A percentile compares a stretch with the other conserved stretches of the same genome.
phyloP scores from a whole-genome alignment of 352 stramenopile species.

The Pythium volutum region DNA sequence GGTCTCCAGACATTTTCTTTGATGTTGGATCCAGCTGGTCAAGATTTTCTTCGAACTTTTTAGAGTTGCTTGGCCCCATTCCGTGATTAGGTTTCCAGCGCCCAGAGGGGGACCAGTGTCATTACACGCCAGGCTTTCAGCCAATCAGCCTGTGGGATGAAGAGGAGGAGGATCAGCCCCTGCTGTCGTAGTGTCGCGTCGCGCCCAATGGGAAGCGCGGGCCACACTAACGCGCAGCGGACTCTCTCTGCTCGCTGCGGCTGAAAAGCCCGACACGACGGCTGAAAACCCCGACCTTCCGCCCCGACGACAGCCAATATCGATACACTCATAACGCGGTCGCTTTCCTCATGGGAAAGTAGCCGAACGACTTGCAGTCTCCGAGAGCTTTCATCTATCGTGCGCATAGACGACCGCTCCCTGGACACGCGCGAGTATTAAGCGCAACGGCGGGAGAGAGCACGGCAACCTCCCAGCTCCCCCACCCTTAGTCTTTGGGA shows the following conservation, averaged over 20 bases:
- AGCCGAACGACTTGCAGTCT: background rate
- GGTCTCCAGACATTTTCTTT: constrained; percentile 7
- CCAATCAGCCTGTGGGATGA: constrained; percentile 6
- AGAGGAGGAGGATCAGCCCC: background rate
- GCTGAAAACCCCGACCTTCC: no score
- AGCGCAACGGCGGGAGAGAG: background rate
- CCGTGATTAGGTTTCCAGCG: background rate
- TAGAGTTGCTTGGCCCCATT: background rate
- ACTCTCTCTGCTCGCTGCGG: background rate
- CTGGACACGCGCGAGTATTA: background rate
- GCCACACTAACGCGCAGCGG: background rate
- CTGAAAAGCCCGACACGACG: background rate
- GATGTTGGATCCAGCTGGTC: constrained; percentile 7
- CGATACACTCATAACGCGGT: constrained; percentile 1
- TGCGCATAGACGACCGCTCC: background rate
- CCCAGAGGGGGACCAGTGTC: constrained; percentile 1
- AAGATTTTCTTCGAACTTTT: constrained; percentile 3
- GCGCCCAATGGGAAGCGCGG: constrained; percentile 3
- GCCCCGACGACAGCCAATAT: background rate
- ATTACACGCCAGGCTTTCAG: constrained; percentile 5
- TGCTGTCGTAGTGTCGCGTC: constrained; percentile 5
- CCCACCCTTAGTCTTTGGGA: no score
- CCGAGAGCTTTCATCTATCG: background rate
- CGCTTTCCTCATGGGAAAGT: constrained; percentile 16
- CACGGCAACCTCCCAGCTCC: background rate